Evolutionary conservation across 192 early-diverging fungal species (phyloP), one percentile per base, ranked within the genome.

Genomic region (Diversispora epigaea): DNA sequence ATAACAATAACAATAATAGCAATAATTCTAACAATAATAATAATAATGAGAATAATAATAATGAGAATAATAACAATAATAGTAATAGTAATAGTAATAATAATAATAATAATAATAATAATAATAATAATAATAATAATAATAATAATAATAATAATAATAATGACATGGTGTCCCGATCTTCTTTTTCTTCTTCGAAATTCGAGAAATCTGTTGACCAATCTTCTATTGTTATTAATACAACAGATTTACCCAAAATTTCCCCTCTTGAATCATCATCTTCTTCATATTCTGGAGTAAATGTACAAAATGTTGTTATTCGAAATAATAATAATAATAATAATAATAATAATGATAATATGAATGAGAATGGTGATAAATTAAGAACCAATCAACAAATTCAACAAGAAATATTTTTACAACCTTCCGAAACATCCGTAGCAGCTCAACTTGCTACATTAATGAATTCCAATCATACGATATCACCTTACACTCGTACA

Each of bases 391-490:
- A 32, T 32, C 25, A 32, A 32, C 25, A 32, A 32, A 32, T 32
- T 21, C 72, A 73, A 65, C 54, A 81, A 47, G 78, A 76, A n/a
- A 83, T 91, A 25, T 80, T 90, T 7, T 71, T 93, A n/a, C 80
- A 88, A 44, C 92, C 91, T n/a, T 81, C 88, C 12, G 86, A 94
- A 80, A 89, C 94, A 77, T 84, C 89, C 3, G 85, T 93, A n/a
- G 91, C 95, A 6, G 95, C 94, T 4, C 92, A 95, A 76, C 83
- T 98, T 45, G 94, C 94, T 0, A 91, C 90, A 63, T 82, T 98
- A 69, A 89, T 94, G 84, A 85, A 82, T 56, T 86, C 91, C 78
- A 91, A 96, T 74, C 93, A 93, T 76, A 96, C 96, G 25, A 89
- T 98, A 15, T 93, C 91, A 12, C 93, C 95, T 2, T 90, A 90